phyloP scores from a whole-genome alignment of 2,329 filamentous ascomycete species.

The Proliferodiscus dingleyae region DNA sequence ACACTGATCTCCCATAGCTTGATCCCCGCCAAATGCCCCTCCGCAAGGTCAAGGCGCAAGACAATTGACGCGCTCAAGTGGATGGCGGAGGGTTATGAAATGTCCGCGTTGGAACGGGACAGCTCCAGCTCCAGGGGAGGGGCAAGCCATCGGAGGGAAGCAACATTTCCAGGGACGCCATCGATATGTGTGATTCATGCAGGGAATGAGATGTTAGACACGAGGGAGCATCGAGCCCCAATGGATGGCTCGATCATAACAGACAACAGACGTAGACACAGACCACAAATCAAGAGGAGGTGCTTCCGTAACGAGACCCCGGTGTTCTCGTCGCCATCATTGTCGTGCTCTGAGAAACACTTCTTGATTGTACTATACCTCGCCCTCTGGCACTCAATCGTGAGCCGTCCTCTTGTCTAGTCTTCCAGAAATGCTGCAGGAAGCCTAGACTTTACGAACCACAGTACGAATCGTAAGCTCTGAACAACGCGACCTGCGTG shows the following conservation, averaged over 20 bases:
- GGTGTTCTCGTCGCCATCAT: background rate
- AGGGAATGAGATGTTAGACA: constrained; percentile 7
- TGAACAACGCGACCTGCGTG: constrained; percentile 4
- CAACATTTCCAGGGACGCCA: background rate
- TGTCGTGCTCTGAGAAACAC: too few species aligned
- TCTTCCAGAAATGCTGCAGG: too few species aligned
- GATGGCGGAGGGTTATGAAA: constrained; percentile 1
- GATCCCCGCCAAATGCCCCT: constrained; percentile 13
- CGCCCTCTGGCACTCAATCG: too few species aligned
- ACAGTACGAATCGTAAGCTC: too few species aligned
- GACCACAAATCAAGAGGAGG: constrained; percentile 1
- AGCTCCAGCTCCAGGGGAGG: background rate
- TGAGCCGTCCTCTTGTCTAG: too few species aligned
- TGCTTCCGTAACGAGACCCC: background rate
- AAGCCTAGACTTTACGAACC: too few species aligned
- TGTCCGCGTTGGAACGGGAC: background rate
- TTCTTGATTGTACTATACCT: too few species aligned
- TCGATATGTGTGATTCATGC: background rate
- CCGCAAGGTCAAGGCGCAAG: constrained; percentile 11
- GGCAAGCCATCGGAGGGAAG: background rate
- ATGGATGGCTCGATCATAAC: constrained; percentile 1
- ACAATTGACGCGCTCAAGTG: background rate
- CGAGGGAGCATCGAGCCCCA: constrained; percentile 3
- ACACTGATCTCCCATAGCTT: constrained; percentile 19
- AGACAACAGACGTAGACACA: background rate